These are phyloP conservation scores for Chrysosphaeria jannelii DNA, from an alignment of 2,329 filamentous ascomycete species.

Conservation along the genomic window DNA sequence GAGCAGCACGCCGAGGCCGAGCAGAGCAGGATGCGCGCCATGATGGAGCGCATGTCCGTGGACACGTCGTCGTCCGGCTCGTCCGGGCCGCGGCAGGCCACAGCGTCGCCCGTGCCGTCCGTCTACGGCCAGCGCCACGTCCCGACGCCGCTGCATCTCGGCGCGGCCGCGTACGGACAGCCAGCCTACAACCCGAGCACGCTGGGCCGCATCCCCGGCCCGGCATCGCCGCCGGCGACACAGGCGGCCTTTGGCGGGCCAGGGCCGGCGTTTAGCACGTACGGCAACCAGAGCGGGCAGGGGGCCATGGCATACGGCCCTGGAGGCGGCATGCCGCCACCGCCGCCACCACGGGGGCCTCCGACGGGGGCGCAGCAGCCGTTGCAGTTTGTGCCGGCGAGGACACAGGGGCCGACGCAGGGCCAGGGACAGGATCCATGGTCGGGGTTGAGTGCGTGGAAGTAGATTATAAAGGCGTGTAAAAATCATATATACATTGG, in stretches of 20 bases:
- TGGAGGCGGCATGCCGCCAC: slow-evolving; percentile 11
- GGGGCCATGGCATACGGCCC: slow-evolving; percentile 8
- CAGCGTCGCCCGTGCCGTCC: slow-evolving; percentile 6
- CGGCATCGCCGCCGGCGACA: slow-evolving; percentile 15
- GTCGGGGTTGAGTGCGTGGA: slow-evolving; percentile 22
- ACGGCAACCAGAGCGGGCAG: slow-evolving; percentile 16
- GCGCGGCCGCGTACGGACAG: slow-evolving; percentile 6
- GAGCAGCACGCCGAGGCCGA: slow-evolving; percentile 44
- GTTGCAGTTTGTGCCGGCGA: slow-evolving; percentile 16
- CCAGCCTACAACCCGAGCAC: slow-evolving; percentile 22
- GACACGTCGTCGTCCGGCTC: slow-evolving; percentile 21
- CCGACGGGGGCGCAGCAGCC: slow-evolving; percentile 33
- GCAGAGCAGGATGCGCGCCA: slow-evolving; percentile 51
- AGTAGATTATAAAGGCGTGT: slow-evolving; percentile 10
- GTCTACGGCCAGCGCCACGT: slow-evolving; percentile 6
- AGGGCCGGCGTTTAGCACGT: slow-evolving; percentile 14
- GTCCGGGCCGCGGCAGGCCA: background rate
- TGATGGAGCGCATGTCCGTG: slow-evolving; percentile 92
- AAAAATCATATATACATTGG: too few relatives aligned
- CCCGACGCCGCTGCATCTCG: slow-evolving; percentile 11
- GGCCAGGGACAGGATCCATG: slow-evolving; percentile 17
- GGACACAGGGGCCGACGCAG: slow-evolving; percentile 10
- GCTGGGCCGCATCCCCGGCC: slow-evolving; percentile 24
- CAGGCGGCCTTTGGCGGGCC: slow-evolving; percentile 10
- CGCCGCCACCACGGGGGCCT: slow-evolving; percentile 30